A percentile compares a stretch with the other conserved stretches of the same genome.
These are phyloP conservation scores for Talaromyces sp. DNA, from an alignment of 2,329 filamentous ascomycete species.

Conservation along the genomic window DNA sequence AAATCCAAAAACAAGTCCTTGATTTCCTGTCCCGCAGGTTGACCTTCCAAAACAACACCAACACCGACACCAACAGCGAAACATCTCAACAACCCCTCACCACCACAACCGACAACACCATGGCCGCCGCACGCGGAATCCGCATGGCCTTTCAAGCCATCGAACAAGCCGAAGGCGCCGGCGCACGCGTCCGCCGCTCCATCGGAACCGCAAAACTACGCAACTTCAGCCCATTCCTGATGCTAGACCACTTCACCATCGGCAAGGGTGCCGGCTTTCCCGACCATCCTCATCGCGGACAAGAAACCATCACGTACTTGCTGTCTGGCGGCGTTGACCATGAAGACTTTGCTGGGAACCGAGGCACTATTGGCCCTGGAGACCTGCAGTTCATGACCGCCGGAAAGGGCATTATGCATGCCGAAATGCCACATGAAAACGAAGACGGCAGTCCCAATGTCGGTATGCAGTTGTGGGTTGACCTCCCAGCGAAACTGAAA, in stretches of 20 bases:
- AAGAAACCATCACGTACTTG: conserved; percentile 87
- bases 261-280: conserved; percentile 80
- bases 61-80: background rate
- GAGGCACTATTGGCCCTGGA: conserved; percentile 76
- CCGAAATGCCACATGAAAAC: conserved; percentile 85
- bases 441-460: conserved; percentile 70
- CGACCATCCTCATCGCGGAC: conserved; percentile 76
- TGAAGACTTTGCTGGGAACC: conserved; percentile 84
- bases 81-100: conserved; percentile 20
- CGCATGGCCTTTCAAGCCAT: conserved; percentile 75
- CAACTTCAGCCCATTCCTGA: conserved; percentile 88
- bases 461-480: conserved; percentile 93
- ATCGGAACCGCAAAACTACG: conserved; percentile 77
- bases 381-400: conserved; percentile 98
- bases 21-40: background rate
- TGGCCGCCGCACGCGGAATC: conserved; percentile 69
- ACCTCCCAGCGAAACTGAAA: conserved; percentile 77
- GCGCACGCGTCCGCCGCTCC: conserved; percentile 78
- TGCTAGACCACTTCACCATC: conserved; percentile 90
- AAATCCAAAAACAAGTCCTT: background rate
- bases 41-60: background rate
- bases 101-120: conserved; percentile 31
- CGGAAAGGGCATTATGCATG: conserved; percentile 84
- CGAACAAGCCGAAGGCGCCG: conserved; percentile 82
- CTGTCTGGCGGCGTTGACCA: conserved; percentile 82